These are phyloP conservation scores for Pulveroboletus ridleyi DNA, from an alignment of 1,284 basidiomycete genomes.

Conservation along the genomic window DNA sequence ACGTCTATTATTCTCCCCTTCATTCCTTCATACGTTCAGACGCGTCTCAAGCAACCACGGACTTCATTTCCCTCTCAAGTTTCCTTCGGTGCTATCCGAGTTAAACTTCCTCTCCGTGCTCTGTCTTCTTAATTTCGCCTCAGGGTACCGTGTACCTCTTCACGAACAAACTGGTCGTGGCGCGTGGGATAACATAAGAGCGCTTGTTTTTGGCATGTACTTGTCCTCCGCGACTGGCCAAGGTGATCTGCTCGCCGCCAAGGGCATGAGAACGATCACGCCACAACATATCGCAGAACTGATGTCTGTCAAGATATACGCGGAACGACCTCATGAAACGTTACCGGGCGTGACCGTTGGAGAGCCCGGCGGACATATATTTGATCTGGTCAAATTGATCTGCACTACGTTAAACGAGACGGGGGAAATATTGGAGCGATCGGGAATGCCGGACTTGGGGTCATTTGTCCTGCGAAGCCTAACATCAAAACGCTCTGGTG, in stretches of 20 bases:
- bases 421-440: conserved; percentile 65
- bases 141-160: conserved; percentile 77
- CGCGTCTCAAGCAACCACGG: conserved; percentile 70
- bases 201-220: conserved; percentile 74
- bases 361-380: conserved; percentile 74
- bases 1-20: conserved; percentile 66
- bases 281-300: conserved; percentile 71
- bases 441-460: conserved; percentile 75
- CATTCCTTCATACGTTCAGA: conserved; percentile 67
- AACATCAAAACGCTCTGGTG: conserved; percentile 47
- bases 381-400: conserved; percentile 76
- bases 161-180: conserved; percentile 75
- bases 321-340: conserved; percentile 73
- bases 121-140: conserved; percentile 81
- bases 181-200: conserved; percentile 82
- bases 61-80: conserved; percentile 77
- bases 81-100: conserved; percentile 72
- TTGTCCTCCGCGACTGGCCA: conserved; percentile 65
- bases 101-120: conserved; percentile 78
- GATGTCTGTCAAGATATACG: conserved; percentile 71
- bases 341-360: conserved; percentile 80
- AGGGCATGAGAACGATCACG: conserved; percentile 63
- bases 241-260: conserved; percentile 68
- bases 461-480: conserved; percentile 74
- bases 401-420: conserved; percentile 74